These are phyloP conservation scores for Leucosporidium yakuticum DNA, from an alignment of 768 basidiomycete genomes.

Conservation along the genomic window DNA sequence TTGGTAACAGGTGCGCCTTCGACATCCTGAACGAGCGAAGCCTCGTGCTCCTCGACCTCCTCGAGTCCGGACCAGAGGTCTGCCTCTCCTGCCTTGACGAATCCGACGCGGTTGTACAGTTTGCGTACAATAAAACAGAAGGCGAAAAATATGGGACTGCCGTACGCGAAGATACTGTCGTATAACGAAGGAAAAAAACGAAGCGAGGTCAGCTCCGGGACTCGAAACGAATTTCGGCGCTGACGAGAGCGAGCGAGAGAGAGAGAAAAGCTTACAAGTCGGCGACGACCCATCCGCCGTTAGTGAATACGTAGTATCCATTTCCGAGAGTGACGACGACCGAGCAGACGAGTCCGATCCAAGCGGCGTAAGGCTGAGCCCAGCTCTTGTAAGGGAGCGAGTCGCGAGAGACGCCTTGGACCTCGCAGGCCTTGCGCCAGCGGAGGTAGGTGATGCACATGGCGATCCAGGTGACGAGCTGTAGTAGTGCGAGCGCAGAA, in stretches of 20 bases:
- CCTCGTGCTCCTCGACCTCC: constrained; percentile 1
- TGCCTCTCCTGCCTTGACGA: not conserved
- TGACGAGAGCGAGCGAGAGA: not conserved
- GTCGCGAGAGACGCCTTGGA: constrained; percentile 42
- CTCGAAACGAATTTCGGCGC: too few relatives aligned
- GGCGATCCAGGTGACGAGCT: constrained; percentile 24
- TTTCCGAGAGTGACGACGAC: constrained; percentile 18
- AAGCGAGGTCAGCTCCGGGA: not conserved
- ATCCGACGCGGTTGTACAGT: not conserved
- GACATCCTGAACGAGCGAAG: not conserved
- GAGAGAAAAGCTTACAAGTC: not conserved
- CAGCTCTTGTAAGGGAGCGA: constrained; percentile 44
- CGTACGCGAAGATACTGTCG: not conserved
- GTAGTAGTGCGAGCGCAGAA: constrained; percentile 13
- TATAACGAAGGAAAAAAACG: too few relatives aligned
- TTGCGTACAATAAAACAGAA: not conserved
- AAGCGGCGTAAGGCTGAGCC: constrained; percentile 44
- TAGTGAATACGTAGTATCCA: not conserved
- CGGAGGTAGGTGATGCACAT: constrained; percentile 28
- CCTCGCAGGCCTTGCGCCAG: constrained; percentile 41
- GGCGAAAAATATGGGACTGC: not conserved
- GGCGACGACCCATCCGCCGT: not conserved
- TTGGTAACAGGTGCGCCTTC: not conserved
- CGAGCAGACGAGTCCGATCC: constrained; percentile 42
- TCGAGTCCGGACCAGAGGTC: not conserved